Evolutionary conservation across 768 basidiomycete genomes (phyloP), one percentile per base, ranked within the genome.

Genomic region (Ephemerocybe angulata): DNA sequence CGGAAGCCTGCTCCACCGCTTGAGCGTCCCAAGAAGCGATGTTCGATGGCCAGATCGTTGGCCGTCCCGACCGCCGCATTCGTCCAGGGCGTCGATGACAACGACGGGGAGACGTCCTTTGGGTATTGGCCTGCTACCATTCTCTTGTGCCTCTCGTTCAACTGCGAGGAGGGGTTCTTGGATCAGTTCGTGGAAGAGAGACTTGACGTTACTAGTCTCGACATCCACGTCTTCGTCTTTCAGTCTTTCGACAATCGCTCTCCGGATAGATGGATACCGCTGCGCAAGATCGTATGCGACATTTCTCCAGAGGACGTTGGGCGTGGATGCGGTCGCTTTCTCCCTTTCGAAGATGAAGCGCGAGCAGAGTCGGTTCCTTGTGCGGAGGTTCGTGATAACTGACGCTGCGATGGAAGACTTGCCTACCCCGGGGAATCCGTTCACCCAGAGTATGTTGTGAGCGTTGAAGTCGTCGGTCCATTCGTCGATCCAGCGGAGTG

Each of bases 21-120:
- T 61, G 27, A 67, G 31, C 1, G 62, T 65, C n/a, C 57, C 50
- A 29, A 69, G 54, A 21, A 68, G 59, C 8, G n/a, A 41, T 12
- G 49, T 28, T 1, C 65, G 59, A 22, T 67, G 57, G 0, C 30
- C 49, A 2, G 62, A 62, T 12, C 49, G 57, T 19, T 31, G 31
- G 10, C 53, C 55, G 30, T 55, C 51, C 1, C 60, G 44, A 6
- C 63, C 62, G 11, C 66, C 65, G 54, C 65, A 68, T 48, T 70
- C 67, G 41, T 71, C 70, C 42, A 67, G 37, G 4, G 69, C 70
- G 54, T 71, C 70, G 33, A 71, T 58, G 5, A 70, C 61, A 28
- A 69, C 55, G 8, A 65, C 58, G 2, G 59, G 57, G 19, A 57
- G 40, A 17, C 56, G 40, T 12, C 50, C 50, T 17, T 8, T 17